Percentiles rank a stretch among this genome's conserved stretches.
These are phyloP conservation scores for Candida rishiriensis DNA, from an alignment of 805 yeast species.

Conservation along the genomic window DNA sequence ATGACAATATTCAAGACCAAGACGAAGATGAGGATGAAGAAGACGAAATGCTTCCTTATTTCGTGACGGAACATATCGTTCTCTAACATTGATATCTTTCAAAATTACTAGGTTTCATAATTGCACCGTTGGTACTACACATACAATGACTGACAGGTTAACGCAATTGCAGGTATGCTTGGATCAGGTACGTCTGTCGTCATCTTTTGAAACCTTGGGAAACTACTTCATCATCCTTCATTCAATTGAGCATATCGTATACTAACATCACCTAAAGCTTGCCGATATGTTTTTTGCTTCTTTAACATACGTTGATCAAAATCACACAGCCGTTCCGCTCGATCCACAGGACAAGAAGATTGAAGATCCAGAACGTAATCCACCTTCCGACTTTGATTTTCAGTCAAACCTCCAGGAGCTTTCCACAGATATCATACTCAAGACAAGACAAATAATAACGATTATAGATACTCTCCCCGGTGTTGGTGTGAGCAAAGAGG, in stretches of 20 bases:
- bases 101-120: too few species aligned
- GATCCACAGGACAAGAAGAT: slow-evolving; percentile 49
- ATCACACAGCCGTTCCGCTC: slow-evolving; percentile 55
- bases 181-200: slow-evolving; percentile 49
- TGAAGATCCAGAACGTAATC: slow-evolving; percentile 57
- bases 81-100: too few species aligned
- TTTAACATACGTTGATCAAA: slow-evolving; percentile 71
- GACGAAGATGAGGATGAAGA: too few species aligned
- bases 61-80: too few species aligned
- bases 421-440: slow-evolving; percentile 77
- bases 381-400: slow-evolving; percentile 31
- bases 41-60: too few species aligned
- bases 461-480: slow-evolving; percentile 91
- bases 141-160: slow-evolving; percentile 71
- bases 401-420: slow-evolving; percentile 63
- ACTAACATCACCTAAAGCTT: slow-evolving; percentile 33
- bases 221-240: too few species aligned
- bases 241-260: neutral
- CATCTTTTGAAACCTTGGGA: too few species aligned
- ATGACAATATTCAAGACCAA: too few species aligned
- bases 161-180: slow-evolving; percentile 87
- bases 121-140: neutral
- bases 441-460: slow-evolving; percentile 80
- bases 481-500: slow-evolving; percentile 74
- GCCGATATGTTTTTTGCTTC: slow-evolving; percentile 79